phyloP scores from a whole-genome alignment of 495 filamentous ascomycete species.

The Tuber brumale region DNA sequence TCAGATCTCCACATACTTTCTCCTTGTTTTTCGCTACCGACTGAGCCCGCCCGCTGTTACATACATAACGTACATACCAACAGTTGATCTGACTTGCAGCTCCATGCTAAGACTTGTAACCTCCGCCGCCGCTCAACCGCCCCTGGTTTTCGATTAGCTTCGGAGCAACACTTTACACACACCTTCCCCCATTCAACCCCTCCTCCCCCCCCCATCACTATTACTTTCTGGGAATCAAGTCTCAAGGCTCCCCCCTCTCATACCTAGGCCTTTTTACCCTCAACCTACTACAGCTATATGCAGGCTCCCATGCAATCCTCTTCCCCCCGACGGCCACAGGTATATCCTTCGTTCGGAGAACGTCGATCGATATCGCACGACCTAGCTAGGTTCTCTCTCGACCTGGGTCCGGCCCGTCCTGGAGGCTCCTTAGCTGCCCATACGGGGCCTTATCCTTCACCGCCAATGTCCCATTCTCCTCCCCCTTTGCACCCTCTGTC shows the following conservation, averaged over 20 bases:
- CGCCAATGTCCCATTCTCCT: constrained; percentile 80
- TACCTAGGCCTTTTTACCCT: constrained; percentile 13
- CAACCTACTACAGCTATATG: constrained; percentile 37
- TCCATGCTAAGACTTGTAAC: constrained; percentile 31
- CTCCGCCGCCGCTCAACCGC: constrained; percentile 21
- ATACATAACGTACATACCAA: constrained; percentile 38
- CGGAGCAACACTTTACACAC: constrained; percentile 5
- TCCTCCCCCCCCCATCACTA: constrained; percentile 5
- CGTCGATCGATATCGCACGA: constrained; percentile 55
- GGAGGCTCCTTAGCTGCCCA: constrained; percentile 61
- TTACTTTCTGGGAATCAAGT: background rate
- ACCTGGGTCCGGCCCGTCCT: constrained; percentile 61
- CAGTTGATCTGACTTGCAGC: constrained; percentile 35
- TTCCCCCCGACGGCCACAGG: constrained; percentile 38
- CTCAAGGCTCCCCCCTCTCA: background rate
- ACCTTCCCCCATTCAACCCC: constrained; percentile 9
- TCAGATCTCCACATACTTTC: constrained; percentile 38
- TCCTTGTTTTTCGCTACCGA: constrained; percentile 40
- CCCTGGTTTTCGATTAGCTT: constrained; percentile 39
- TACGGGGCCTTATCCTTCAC: constrained; percentile 63
- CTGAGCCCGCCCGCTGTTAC: constrained; percentile 33
- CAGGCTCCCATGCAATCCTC: constrained; percentile 42
- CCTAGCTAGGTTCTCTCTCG: constrained; percentile 62
- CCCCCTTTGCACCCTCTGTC: constrained; percentile 57
- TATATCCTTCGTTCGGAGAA: constrained; percentile 51